A percentile compares a stretch with the other conserved stretches of the same genome.
These are phyloP conservation scores for Sechiopsis laciniata DNA, from an alignment of 306 rosid genomes.

Conservation along the genomic window DNA sequence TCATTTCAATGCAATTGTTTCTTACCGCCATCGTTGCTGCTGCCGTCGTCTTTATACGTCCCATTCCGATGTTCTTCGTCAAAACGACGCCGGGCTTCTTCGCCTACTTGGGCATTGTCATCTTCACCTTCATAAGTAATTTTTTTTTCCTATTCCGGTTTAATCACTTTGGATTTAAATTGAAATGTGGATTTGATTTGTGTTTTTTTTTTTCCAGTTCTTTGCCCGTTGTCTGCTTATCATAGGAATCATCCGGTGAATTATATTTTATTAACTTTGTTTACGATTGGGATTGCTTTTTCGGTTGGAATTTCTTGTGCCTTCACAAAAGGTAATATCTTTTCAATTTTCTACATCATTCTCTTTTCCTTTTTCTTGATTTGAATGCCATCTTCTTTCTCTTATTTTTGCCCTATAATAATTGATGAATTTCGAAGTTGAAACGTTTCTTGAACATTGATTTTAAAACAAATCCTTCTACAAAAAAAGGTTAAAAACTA, in stretches of 20 bases:
- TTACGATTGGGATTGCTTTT: slow-evolving; percentile 19
- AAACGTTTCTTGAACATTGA: too few species aligned
- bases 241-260: slow-evolving; percentile 30
- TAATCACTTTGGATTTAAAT: too few species aligned
- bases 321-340: slow-evolving; percentile 23
- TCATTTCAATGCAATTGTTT: slow-evolving; percentile 31
- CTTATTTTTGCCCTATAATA: too few species aligned
- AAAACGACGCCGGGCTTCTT: slow-evolving; percentile 24
- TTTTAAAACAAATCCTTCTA: too few species aligned
- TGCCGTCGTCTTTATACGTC: slow-evolving; percentile 16
- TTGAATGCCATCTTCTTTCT: too few species aligned
- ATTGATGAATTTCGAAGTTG: too few species aligned
- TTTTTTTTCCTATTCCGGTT: too few species aligned
- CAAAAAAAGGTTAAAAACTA: too few species aligned
- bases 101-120: neutral
- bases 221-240: slow-evolving; percentile 23
- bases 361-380: neutral
- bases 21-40: slow-evolving; percentile 28
- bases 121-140: slow-evolving; percentile 21
- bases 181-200: neutral
- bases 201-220: slow-evolving; percentile 18
- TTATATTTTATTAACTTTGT: slow-evolving; percentile 24
- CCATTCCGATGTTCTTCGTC: slow-evolving; percentile 21
- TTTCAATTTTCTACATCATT: neutral
- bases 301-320: slow-evolving; percentile 29